Percentiles rank a stretch among this genome's conserved stretches.
Evolutionary conservation across 2,329 filamentous ascomycete genomes (phyloP).

Genomic region (Stromatinia cepivora): DNA sequence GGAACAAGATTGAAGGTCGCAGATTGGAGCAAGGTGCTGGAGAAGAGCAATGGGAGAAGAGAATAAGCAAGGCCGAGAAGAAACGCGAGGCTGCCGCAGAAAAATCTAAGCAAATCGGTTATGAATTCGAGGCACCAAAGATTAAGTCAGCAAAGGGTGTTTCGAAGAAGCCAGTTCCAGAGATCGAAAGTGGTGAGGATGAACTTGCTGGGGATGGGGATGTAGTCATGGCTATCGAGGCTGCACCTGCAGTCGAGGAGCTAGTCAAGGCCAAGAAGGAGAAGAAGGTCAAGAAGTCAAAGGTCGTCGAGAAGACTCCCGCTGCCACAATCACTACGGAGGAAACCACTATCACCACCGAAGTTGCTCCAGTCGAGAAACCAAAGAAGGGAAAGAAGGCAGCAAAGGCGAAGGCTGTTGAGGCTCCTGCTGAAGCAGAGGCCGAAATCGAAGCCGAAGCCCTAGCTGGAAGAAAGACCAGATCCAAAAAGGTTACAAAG

Average conservation of each 20-base stretch:
- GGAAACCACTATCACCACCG: conserved; percentile 42
- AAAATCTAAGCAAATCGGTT: conserved; percentile 77
- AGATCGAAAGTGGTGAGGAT: conserved; percentile 33
- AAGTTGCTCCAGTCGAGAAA: conserved; percentile 41
- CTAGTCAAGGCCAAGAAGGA: conserved; percentile 28
- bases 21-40: conserved; percentile 71
- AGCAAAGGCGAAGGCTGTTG: conserved; percentile 1
- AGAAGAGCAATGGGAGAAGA: conserved; percentile 75
- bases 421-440: neutral
- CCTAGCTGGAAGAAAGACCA: conserved; percentile 2
- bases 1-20: conserved; percentile 81
- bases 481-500: conserved; percentile 6
- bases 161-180: conserved; percentile 43
- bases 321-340: conserved; percentile 36
- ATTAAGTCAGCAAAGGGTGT: conserved; percentile 64
- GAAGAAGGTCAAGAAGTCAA: conserved; percentile 34
- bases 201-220: conserved; percentile 19
- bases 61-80: conserved; percentile 70
- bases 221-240: conserved; percentile 39
- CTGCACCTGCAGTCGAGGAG: conserved; percentile 30
- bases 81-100: conserved; percentile 68
- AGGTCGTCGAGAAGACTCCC: conserved; percentile 27
- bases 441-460: neutral
- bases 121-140: conserved; percentile 74
- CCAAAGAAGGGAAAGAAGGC: conserved; percentile 42